Percentiles rank a stretch among this genome's conserved stretches.
phyloP scores from a whole-genome alignment of 139 green algal species.

The Chlorella sp. region DNA sequence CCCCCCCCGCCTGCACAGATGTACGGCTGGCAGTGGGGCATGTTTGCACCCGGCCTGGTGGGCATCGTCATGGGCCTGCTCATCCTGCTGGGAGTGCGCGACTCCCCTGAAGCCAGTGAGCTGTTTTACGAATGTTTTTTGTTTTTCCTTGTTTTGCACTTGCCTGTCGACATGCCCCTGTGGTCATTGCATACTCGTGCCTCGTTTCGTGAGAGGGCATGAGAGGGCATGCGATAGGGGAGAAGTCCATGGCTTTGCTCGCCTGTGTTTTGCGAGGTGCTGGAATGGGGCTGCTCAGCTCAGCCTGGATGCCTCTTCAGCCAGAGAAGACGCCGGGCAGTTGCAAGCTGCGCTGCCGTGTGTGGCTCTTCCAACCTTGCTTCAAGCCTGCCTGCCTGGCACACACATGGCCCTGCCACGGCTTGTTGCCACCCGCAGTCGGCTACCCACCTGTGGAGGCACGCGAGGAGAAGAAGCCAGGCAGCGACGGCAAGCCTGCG shows the following conservation, averaged over 20 bases:
- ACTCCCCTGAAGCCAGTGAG: slow-evolving; percentile 85
- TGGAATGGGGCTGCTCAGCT: too few relatives aligned
- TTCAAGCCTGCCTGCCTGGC: too few relatives aligned
- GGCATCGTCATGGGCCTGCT: slow-evolving; percentile 81
- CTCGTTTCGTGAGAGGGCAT: too few relatives aligned
- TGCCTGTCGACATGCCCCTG: neutral
- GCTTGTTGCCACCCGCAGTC: neutral
- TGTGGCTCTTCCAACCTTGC: too few relatives aligned
- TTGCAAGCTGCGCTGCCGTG: too few relatives aligned
- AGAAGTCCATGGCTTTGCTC: too few relatives aligned
- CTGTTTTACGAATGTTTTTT: slow-evolving; percentile 26
- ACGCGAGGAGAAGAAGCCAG: slow-evolving; percentile 8
- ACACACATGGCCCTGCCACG: too few relatives aligned
- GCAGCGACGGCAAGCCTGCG: neutral
- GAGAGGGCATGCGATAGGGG: too few relatives aligned
- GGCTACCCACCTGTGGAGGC: slow-evolving; percentile 21
- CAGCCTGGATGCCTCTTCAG: too few relatives aligned
- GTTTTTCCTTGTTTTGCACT: neutral
- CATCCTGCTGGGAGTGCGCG: slow-evolving; percentile 78
- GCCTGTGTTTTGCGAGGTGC: too few relatives aligned
- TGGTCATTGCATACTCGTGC: neutral
- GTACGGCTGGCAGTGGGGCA: slow-evolving; percentile 84
- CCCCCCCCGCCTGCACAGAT: slow-evolving; percentile 12
- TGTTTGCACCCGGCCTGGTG: slow-evolving; percentile 92
- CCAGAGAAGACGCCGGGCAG: too few relatives aligned